Conservation (phyloP, 495 filamentous ascomycete genomes). For the Chaetomium tenue region DNA sequence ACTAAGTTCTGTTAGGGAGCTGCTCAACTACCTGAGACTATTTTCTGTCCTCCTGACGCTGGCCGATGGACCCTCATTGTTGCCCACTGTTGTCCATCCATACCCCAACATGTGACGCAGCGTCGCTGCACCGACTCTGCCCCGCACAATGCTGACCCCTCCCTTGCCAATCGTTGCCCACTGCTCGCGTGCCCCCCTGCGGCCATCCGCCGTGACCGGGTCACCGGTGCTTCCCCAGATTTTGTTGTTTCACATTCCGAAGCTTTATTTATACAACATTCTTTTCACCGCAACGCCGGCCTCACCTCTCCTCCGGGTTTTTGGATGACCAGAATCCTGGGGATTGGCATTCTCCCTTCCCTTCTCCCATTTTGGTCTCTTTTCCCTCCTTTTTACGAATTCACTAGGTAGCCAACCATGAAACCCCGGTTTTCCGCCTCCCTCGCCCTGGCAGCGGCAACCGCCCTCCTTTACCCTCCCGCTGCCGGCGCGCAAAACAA, state of each 20-base stretch:
- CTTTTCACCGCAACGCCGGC: not conserved
- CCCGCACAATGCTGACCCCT: not conserved
- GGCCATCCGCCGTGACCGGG: not conserved
- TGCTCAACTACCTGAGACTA: too few relatives aligned
- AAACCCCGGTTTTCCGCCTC: not conserved
- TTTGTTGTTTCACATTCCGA: not conserved
- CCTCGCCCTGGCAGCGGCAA: not conserved
- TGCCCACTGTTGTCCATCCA: not conserved
- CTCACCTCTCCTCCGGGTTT: not conserved
- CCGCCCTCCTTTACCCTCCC: not conserved
- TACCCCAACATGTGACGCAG: not conserved
- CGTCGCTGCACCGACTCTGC: not conserved
- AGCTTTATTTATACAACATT: not conserved
- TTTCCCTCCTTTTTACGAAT: not conserved
- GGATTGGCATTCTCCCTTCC: not conserved
- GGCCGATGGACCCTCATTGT: not conserved
- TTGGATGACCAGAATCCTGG: too few relatives aligned
- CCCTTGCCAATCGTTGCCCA: not conserved
- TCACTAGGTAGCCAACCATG: not conserved
- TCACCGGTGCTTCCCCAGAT: not conserved
- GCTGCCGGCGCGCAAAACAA: not conserved
- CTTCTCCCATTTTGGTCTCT: not conserved
- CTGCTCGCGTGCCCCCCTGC: not conserved
- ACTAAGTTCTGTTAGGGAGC: not conserved
- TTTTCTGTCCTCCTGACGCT: not conserved